Evolutionary conservation across 148 eudicot genomes (phyloP).

Genomic region (Persicaria maculosa): DNA sequence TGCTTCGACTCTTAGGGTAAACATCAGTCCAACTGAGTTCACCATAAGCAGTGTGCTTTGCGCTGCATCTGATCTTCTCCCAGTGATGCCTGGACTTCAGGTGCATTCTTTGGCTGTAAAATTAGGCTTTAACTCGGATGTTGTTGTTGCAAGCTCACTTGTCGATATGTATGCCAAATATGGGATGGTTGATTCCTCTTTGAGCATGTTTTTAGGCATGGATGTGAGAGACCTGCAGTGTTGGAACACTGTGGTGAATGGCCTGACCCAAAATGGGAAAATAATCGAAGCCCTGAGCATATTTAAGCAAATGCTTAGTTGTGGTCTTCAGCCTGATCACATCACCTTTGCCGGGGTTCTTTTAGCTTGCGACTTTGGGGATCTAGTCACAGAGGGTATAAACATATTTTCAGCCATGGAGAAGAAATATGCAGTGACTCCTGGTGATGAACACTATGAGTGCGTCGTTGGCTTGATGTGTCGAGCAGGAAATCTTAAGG

Average conservation of each 20-base stretch:
- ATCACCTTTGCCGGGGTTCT: slow-evolving; percentile 53
- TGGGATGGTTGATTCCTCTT: slow-evolving; percentile 50
- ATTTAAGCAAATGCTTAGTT: slow-evolving; percentile 36
- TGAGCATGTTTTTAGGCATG: slow-evolving; percentile 31
- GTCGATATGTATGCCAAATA: slow-evolving; percentile 66
- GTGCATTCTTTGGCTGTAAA: slow-evolving; percentile 54
- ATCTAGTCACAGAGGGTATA: slow-evolving; percentile 44
- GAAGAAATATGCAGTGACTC: slow-evolving; percentile 36
- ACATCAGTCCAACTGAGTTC: slow-evolving; percentile 60
- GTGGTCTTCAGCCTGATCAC: slow-evolving; percentile 49
- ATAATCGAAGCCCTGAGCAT: slow-evolving; percentile 39
- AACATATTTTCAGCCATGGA: slow-evolving; percentile 47
- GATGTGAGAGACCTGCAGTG: slow-evolving; percentile 47
- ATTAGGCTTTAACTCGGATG: slow-evolving; percentile 47
- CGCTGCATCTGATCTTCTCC: slow-evolving; percentile 37
- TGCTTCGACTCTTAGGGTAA: slow-evolving; percentile 30
- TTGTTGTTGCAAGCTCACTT: slow-evolving; percentile 54
- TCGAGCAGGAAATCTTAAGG: slow-evolving; percentile 46
- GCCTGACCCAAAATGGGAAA: slow-evolving; percentile 55
- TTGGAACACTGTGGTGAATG: slow-evolving; percentile 71
- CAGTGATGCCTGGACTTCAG: slow-evolving; percentile 53
- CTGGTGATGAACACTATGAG: slow-evolving; percentile 47
- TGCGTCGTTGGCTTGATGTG: slow-evolving; percentile 42
- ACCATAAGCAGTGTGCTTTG: slow-evolving; percentile 49
- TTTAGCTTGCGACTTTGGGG: slow-evolving; percentile 57